These are phyloP conservation scores for Xylariaceae sp. DNA, from an alignment of 2,329 filamentous ascomycete species.

Conservation along the genomic window DNA sequence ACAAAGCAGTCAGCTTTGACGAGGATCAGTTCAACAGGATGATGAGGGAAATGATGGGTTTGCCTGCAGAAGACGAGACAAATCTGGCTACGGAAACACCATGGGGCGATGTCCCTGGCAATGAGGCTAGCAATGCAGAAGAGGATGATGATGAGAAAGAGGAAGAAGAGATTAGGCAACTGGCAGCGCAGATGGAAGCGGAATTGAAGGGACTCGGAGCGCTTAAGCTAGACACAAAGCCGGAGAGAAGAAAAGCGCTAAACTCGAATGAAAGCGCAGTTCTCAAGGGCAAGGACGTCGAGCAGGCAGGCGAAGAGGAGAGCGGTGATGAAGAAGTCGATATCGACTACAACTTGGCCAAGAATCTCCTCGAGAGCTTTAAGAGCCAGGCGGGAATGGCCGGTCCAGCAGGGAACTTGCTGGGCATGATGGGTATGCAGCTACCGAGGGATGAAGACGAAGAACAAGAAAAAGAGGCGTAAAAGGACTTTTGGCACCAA, in stretches of 20 bases:
- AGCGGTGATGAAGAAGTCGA: slow-evolving; percentile 68
- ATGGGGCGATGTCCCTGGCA: slow-evolving; percentile 9
- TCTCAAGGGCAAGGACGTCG: slow-evolving; percentile 29
- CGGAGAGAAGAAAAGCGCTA: slow-evolving; percentile 42
- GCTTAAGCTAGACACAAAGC: slow-evolving; percentile 58
- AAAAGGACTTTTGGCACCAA: slow-evolving; percentile 1
- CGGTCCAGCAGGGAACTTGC: slow-evolving; percentile 85
- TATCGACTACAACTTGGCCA: slow-evolving; percentile 85
- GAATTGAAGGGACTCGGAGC: slow-evolving; percentile 75
- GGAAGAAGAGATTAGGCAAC: slow-evolving; percentile 66
- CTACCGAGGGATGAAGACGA: slow-evolving; percentile 81
- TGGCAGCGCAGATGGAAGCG: slow-evolving; percentile 73
- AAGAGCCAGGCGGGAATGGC: slow-evolving; percentile 86
- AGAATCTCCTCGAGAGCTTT: slow-evolving; percentile 91
- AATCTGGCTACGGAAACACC: slow-evolving; percentile 13
- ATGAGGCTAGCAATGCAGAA: background rate
- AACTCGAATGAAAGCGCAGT: slow-evolving; percentile 37
- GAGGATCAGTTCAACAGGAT: slow-evolving; percentile 84
- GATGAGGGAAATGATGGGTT: slow-evolving; percentile 92
- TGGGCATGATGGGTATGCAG: slow-evolving; percentile 83
- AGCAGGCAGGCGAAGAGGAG: slow-evolving; percentile 52
- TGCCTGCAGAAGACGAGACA: slow-evolving; percentile 46
- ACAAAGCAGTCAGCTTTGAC: slow-evolving; percentile 79
- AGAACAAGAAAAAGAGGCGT: slow-evolving; percentile 42
- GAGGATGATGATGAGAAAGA: slow-evolving; percentile 53